phyloP scores from a whole-genome alignment of 2,329 filamentous ascomycete genomes.

The Aureobasidium sp. region DNA sequence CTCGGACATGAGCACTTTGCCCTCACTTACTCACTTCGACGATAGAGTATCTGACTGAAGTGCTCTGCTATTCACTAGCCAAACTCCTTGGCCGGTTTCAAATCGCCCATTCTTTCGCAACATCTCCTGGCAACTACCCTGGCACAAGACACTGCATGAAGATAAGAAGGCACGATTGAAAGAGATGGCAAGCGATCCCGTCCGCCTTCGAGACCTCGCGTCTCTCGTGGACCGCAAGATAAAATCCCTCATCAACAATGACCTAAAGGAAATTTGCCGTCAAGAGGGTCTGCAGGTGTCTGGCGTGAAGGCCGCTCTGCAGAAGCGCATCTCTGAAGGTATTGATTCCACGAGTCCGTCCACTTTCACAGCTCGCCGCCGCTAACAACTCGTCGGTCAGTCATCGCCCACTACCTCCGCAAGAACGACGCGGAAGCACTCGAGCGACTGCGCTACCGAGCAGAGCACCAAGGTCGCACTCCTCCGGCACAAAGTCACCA shows the following conservation, averaged over 20 bases:
- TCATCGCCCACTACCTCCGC: constrained; percentile 31
- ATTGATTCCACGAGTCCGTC: constrained; percentile 33
- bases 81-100: background rate
- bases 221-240: constrained; percentile 38
- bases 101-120: background rate
- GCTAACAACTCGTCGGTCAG: constrained; percentile 23
- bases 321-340: constrained; percentile 72
- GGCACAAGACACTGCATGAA: background rate
- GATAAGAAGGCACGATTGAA: background rate
- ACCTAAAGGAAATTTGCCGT: constrained; percentile 70
- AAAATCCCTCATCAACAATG: constrained; percentile 53
- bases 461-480: constrained; percentile 34
- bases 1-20: constrained; percentile 2
- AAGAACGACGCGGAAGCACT: constrained; percentile 31
- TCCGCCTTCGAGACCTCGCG: background rate
- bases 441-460: constrained; percentile 34
- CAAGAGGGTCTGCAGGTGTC: constrained; percentile 68
- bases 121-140: background rate
- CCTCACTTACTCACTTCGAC: background rate
- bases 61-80: background rate
- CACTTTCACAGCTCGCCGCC: background rate
- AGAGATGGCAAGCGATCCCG: background rate
- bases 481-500: constrained; percentile 22
- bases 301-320: constrained; percentile 78
- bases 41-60: background rate